Base-by-base conservation (phyloP, 495 filamentous ascomycete genomes). In the Thermothielavioides terrestris region DNA sequence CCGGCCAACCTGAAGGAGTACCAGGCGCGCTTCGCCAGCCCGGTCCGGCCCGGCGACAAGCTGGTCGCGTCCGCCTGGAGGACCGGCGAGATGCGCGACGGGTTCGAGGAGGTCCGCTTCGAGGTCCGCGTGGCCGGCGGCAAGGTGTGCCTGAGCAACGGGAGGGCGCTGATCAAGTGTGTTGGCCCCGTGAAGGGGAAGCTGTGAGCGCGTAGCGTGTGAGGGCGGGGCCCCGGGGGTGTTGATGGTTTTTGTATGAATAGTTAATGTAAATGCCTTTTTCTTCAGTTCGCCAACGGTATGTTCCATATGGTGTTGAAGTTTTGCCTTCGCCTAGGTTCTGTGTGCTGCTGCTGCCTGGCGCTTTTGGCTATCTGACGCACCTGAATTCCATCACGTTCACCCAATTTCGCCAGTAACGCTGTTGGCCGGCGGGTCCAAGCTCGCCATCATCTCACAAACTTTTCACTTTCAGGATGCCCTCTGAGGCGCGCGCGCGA, bases 21-120 rank as follows among this genome's bases (percentile, higher is more conserved):
- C 71, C 86, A 92, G 72, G 88, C 89, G 18, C 73, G 89, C 6
- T 95, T 94, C 65, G 88, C 88, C 8, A 82, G 78, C 37, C 88
- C 89, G 3, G 89, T 94, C 7, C 79, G 78, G 57, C 85, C 86
- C 0, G 87, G 85, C 4, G 83, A 85, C 58, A 83, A 80, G 71
- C 62, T 85, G 28, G 71, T 84, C 9, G 72, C 71, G n/a, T 73
- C 81, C 58, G 80, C 78, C 40, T 85, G 81, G 83, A 67, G 68
- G 60, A 82, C 74, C 22, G 81, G 89, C 1, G 68, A 83, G 59
- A 64, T 69, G 48, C 73, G 80, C 62, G 80, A 81, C 56, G 88
- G 81, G 15, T 89, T 76, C 67, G 86, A 94, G 68, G 88, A 94
- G 65, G 69, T 94, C 25, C 75, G 86, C 30, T 95, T 94, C 60